Evolutionary conservation across 2,329 filamentous ascomycete species (phyloP), one percentile per base, ranked within the genome.

Genomic region (Fonsecaea erecta): DNA sequence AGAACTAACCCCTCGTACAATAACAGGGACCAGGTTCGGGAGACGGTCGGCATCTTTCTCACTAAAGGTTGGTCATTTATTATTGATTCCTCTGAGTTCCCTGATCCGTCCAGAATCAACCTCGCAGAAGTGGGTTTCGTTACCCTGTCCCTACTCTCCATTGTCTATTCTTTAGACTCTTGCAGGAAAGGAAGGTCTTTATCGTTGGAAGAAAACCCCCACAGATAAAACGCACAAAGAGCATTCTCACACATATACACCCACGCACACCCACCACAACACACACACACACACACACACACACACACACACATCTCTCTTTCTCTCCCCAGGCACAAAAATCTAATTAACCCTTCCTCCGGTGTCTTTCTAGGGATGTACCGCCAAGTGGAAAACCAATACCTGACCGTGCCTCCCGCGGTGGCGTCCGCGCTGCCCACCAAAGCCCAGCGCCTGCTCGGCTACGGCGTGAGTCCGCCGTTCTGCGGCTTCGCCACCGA

Each of bases 401-500:
- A 73, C 55, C 67, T 75, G 16, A 68, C 66, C 21, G 68, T 70
- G 18, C 63, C 67, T n/a, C 52, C 62, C 0, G 68, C 71, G 35
- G 67, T 66, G 46, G 63, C 73, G 30, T 59, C 61, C 14, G 30
- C 67, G 34, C 58, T 71, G 55, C 48, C 66, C n/a, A 52, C 58
- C 1, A 52, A 71, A 35, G 65, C 70, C 14, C 71, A 68, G 40
- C 67, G 70, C 37, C 37, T 72, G 24, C 66, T 73, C n/a, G 73
- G 73, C 2, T 74, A 74, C 52, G 64, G 63, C 0, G 68, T 78
- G 14, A 73, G 68, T 32, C 71, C 74, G 6, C 76, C 77, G 1
- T 76, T 74, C 1, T 70, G 77, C 2, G 77, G 77, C 1, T 73
- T 79, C 56, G 40, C 40, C 8, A 74, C 74, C 59, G 71, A 76